These are phyloP conservation scores for Yamadazyma pseudoaaseri DNA, from an alignment of 1,139 yeast species.

Conservation along the genomic window DNA sequence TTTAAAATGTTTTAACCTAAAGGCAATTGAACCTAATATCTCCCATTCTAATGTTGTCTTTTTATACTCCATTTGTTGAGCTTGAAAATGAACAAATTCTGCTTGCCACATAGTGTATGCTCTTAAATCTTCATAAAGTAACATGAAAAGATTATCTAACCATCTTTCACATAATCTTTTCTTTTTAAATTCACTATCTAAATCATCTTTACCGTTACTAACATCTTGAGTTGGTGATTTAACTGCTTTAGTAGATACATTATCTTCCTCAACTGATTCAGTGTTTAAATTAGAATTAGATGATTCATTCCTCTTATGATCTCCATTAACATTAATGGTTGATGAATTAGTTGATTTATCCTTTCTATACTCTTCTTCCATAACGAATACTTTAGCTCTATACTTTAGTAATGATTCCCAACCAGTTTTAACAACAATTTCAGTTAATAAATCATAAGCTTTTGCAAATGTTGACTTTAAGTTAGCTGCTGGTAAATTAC, in stretches of 20 bases:
- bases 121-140: slow-evolving; percentile 83
- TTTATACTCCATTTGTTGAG: slow-evolving; percentile 70
- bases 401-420: slow-evolving; percentile 85
- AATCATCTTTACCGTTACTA: slow-evolving; percentile 16
- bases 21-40: slow-evolving; percentile 77
- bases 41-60: slow-evolving; percentile 95
- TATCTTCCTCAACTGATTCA: slow-evolving; percentile 20
- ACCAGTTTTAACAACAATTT: slow-evolving; percentile 68
- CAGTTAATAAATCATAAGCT: slow-evolving; percentile 79
- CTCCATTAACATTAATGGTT: slow-evolving; percentile 12
- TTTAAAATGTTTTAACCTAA: slow-evolving; percentile 72
- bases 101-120: slow-evolving; percentile 92
- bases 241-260: slow-evolving; percentile 35
- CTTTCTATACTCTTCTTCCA: slow-evolving; percentile 86
- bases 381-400: slow-evolving; percentile 84
- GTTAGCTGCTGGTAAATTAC: slow-evolving; percentile 72
- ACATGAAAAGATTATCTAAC: slow-evolving; percentile 86
- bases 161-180: slow-evolving; percentile 93
- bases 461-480: slow-evolving; percentile 76
- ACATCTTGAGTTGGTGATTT: slow-evolving; percentile 35
- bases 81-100: slow-evolving; percentile 61
- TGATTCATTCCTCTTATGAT: slow-evolving; percentile 9
- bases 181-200: slow-evolving; percentile 51
- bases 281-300: slow-evolving; percentile 15
- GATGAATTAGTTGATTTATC: slow-evolving; percentile 27